These are phyloP conservation scores for Helminthosporium solani DNA, from an alignment of 2,329 filamentous ascomycete species.

Conservation along the genomic window DNA sequence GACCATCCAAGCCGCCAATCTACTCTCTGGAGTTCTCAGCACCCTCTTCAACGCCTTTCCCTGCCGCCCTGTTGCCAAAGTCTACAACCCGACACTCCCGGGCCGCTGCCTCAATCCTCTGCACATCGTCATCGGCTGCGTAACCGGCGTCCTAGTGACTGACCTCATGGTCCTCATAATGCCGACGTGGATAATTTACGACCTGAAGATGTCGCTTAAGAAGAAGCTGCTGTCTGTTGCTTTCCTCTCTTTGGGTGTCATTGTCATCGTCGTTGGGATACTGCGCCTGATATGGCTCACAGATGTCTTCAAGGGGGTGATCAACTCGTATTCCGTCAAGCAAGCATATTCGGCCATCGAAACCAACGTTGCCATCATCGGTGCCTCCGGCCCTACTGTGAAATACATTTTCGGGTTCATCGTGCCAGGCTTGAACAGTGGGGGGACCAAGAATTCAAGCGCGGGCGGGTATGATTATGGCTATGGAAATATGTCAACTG, in stretches of 20 bases:
- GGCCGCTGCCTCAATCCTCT: slow-evolving; percentile 9
- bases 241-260: slow-evolving; percentile 14
- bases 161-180: slow-evolving; percentile 21
- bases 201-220: slow-evolving; percentile 20
- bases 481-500: neutral
- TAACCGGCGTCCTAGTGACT: slow-evolving; percentile 19
- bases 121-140: slow-evolving; percentile 12
- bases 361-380: slow-evolving; percentile 17
- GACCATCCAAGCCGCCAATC: slow-evolving; percentile 19
- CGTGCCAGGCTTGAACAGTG: slow-evolving; percentile 15
- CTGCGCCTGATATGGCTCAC: slow-evolving; percentile 19
- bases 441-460: slow-evolving; percentile 1
- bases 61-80: slow-evolving; percentile 16
- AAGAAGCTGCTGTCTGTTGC: slow-evolving; percentile 17
- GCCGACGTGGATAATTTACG: slow-evolving; percentile 28
- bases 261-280: slow-evolving; percentile 20
- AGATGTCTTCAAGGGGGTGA: slow-evolving; percentile 17
- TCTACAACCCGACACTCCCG: slow-evolving; percentile 16
- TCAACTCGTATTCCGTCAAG: slow-evolving; percentile 16
- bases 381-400: slow-evolving; percentile 15
- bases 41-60: slow-evolving; percentile 13
- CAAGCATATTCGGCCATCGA: slow-evolving; percentile 19
- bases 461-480: slow-evolving; percentile 2
- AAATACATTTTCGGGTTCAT: slow-evolving; percentile 18
- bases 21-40: slow-evolving; percentile 13